phyloP scores from a whole-genome alignment of 2,329 filamentous ascomycete species.

The Colletotrichum brevisporum region DNA sequence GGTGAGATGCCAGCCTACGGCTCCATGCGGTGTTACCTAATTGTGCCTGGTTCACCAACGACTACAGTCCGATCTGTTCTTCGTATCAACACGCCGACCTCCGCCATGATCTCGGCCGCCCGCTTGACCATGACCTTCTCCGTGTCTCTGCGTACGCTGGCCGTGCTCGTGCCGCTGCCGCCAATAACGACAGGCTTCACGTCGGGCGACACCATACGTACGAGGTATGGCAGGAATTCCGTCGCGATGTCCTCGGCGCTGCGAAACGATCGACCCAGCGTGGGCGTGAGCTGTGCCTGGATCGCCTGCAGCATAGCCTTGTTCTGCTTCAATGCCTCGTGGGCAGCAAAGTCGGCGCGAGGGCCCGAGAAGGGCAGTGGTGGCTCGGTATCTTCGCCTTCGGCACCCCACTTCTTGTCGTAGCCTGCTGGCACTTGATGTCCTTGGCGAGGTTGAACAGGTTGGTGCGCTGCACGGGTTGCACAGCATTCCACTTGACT shows the following conservation, averaged over 20 bases:
- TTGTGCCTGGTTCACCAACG: constrained; percentile 65
- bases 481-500: too few relatives aligned
- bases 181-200: constrained; percentile 91
- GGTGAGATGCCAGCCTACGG: too few relatives aligned
- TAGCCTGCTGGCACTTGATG: constrained; percentile 58
- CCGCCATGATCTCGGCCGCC: constrained; percentile 86
- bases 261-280: constrained; percentile 82
- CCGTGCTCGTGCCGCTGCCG: constrained; percentile 77
- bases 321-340: constrained; percentile 86
- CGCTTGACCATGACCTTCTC: constrained; percentile 86
- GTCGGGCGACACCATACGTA: constrained; percentile 87
- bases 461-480: too few relatives aligned
- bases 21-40: too few relatives aligned
- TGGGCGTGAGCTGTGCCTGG: constrained; percentile 79
- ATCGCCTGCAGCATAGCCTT: constrained; percentile 80
- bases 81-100: constrained; percentile 84
- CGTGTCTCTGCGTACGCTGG: constrained; percentile 88
- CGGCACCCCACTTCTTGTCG: constrained; percentile 61
- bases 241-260: constrained; percentile 82
- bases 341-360: constrained; percentile 84
- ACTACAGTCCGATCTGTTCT: constrained; percentile 79
- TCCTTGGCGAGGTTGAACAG: constrained; percentile 72
- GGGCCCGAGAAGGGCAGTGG: constrained; percentile 84
- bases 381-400: constrained; percentile 63
- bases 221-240: constrained; percentile 87